Conservation (phyloP, 2,329 filamentous ascomycete genomes). For the Fusarium proliferatum region DNA sequence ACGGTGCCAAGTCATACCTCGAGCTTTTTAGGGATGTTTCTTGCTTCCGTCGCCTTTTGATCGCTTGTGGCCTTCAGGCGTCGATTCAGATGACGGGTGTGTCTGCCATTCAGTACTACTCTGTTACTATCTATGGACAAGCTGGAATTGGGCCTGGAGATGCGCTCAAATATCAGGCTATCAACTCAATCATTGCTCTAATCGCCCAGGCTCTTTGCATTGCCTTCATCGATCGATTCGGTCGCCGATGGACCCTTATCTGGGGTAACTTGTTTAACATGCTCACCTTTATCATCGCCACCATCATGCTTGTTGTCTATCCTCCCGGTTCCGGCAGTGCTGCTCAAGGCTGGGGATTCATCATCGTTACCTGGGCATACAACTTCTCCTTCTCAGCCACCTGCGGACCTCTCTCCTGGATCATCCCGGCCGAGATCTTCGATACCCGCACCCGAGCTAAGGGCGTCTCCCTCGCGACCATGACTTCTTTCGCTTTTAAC, state of each 20-base stretch:
- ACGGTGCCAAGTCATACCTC: slow-evolving; percentile 75
- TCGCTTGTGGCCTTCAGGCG: slow-evolving; percentile 76
- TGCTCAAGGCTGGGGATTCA: slow-evolving; percentile 77
- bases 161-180: slow-evolving; percentile 73
- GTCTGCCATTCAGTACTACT: slow-evolving; percentile 80
- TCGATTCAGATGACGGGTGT: slow-evolving; percentile 82
- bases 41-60: slow-evolving; percentile 77
- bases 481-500: slow-evolving; percentile 80
- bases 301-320: slow-evolving; percentile 63
- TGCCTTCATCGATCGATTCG: slow-evolving; percentile 74
- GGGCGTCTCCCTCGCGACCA: slow-evolving; percentile 79
- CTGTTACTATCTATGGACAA: slow-evolving; percentile 72
- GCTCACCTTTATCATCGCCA: slow-evolving; percentile 77
- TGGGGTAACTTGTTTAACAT: slow-evolving; percentile 77
- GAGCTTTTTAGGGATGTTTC: slow-evolving; percentile 73
- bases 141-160: no score
- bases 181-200: slow-evolving; percentile 77
- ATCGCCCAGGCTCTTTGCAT: slow-evolving; percentile 77
- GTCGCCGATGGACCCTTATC: slow-evolving; percentile 79
- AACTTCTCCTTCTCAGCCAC: slow-evolving; percentile 81
- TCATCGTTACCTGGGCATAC: slow-evolving; percentile 79
- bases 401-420: slow-evolving; percentile 72
- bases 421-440: slow-evolving; percentile 78
- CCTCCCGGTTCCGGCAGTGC: slow-evolving; percentile 61
- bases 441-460: slow-evolving; percentile 80